Evolutionary conservation across 345 rosid species (phyloP).

Genomic region (Kandelia obovata): DNA sequence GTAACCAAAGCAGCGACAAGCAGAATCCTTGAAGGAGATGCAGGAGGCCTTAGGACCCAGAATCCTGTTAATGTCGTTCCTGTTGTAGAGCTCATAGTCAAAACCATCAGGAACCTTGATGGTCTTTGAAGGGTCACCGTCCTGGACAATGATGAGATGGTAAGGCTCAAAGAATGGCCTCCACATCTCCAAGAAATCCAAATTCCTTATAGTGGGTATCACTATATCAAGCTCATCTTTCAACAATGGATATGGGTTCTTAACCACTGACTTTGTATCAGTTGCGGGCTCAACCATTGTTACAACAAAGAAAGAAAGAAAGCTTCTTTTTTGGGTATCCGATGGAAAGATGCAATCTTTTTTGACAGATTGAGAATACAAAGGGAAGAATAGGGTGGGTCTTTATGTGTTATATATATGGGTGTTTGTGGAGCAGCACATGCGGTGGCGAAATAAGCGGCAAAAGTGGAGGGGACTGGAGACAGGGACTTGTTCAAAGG

Average conservation of each 20-base stretch:
- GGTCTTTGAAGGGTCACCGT: constrained; percentile 85
- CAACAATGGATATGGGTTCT: constrained; percentile 33
- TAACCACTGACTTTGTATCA: constrained; percentile 23
- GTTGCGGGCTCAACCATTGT: constrained; percentile 55
- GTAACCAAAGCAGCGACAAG: constrained; percentile 95
- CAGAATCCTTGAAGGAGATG: constrained; percentile 94
- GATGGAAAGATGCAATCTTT: not conserved
- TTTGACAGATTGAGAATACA: not conserved
- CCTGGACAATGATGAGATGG: constrained; percentile 93
- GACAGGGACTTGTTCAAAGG: constrained; percentile 11
- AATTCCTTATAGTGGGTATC: constrained; percentile 87
- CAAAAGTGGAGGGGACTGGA: constrained; percentile 16
- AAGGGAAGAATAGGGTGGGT: not conserved
- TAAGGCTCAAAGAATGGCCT: constrained; percentile 93
- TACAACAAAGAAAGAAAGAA: not conserved
- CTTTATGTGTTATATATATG: not conserved
- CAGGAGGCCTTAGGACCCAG: constrained; percentile 93
- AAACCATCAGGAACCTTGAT: constrained; percentile 84
- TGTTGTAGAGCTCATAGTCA: constrained; percentile 87
- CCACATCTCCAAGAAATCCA: constrained; percentile 98
- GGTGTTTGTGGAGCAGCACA: constrained; percentile 13
- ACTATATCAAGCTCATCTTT: constrained; percentile 95
- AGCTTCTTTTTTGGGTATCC: not conserved
- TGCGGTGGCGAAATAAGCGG: constrained; percentile 18
- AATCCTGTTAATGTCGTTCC: constrained; percentile 82